These are phyloP conservation scores for Cladophialophora immunda DNA, from an alignment of 2,329 filamentous ascomycete species.

Conservation along the genomic window DNA sequence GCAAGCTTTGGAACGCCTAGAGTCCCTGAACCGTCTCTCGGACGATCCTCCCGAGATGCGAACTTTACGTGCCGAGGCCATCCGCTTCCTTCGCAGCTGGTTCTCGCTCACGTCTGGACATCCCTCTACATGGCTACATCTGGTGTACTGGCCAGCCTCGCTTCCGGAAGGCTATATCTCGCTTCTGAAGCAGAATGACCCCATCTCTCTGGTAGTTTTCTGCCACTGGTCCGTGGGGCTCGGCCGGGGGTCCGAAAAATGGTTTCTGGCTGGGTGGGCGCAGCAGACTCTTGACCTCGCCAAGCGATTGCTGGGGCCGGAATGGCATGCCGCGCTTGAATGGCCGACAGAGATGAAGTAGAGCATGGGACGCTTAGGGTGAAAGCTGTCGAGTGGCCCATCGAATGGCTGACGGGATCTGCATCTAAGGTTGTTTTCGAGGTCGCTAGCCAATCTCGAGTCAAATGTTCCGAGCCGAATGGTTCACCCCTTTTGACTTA, in stretches of 20 bases:
- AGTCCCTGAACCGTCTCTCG: slow-evolving; percentile 8
- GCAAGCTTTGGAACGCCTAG: slow-evolving; percentile 7
- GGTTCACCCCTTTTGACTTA: no score
- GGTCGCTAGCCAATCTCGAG: neutral
- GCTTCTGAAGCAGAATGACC: slow-evolving; percentile 13
- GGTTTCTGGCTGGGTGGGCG: slow-evolving; percentile 14
- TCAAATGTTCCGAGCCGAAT: no score
- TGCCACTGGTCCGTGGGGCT: slow-evolving; percentile 11
- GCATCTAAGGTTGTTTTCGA: neutral
- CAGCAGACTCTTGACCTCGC: slow-evolving; percentile 2
- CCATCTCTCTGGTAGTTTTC: slow-evolving; percentile 9
- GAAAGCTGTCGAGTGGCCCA: neutral
- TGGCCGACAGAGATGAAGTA: neutral
- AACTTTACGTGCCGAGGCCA: neutral
- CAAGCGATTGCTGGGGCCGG: neutral
- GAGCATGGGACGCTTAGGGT: neutral
- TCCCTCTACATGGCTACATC: slow-evolving; percentile 12
- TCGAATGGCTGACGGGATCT: neutral
- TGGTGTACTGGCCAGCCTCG: slow-evolving; percentile 10
- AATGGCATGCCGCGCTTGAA: slow-evolving; percentile 6
- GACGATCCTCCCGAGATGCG: neutral
- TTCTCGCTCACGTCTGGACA: neutral
- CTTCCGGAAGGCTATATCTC: slow-evolving; percentile 14
- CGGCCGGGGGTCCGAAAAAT: slow-evolving; percentile 3
- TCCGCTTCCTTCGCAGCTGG: slow-evolving; percentile 8